phyloP scores from a whole-genome alignment of 2,329 filamentous ascomycete species.

The Arthrinium phaeospermum region DNA sequence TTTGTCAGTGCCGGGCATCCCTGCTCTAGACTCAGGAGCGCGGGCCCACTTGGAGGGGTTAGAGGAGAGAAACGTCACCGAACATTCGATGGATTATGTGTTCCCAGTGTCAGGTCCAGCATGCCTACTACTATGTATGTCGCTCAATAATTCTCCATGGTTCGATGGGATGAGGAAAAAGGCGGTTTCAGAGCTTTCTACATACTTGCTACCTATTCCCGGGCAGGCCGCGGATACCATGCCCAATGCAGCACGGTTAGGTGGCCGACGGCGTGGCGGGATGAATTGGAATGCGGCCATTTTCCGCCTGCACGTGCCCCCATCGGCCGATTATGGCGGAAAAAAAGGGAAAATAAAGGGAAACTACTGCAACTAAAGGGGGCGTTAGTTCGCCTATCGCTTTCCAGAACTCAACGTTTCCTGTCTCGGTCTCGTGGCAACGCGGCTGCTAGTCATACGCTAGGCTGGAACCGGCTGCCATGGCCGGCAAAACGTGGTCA shows the following conservation, averaged over 20 bases:
- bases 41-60: background rate
- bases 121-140: background rate
- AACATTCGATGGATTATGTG: background rate
- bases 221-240: background rate
- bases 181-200: background rate
- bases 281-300: background rate
- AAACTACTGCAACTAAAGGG: constrained; percentile 2
- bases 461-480: background rate
- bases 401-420: background rate
- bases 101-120: background rate
- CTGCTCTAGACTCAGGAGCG: background rate
- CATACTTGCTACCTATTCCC: background rate
- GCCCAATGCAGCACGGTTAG: background rate
- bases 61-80: background rate
- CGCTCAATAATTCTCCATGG: background rate
- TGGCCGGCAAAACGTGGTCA: background rate
- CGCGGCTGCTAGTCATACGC: background rate
- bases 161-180: background rate
- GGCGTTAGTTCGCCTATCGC: too few relatives aligned
- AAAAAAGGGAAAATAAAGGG: background rate
- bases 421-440: background rate
- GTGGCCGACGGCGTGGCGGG: background rate
- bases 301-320: background rate
- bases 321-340: constrained; percentile 4
- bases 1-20: background rate